phyloP scores from a whole-genome alignment of 371 early-diverging fungal genomes.

The Capillidium rhysosporum region DNA sequence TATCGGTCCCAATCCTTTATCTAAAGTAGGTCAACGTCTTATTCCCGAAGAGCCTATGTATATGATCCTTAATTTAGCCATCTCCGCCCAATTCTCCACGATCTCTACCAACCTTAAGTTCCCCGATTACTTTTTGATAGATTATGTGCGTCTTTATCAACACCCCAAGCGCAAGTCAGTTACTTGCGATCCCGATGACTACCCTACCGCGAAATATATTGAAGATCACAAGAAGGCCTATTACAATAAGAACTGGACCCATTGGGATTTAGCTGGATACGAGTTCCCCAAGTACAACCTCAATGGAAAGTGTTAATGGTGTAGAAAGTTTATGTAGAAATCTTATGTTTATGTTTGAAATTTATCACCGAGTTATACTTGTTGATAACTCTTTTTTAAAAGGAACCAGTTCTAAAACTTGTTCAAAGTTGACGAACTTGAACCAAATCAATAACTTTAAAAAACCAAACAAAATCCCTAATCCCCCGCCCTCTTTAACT shows the following conservation, averaged over 20 bases:
- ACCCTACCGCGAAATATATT: constrained; percentile 27
- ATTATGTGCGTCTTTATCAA: constrained; percentile 28
- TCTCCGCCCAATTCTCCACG: constrained; percentile 18
- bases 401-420: too few species aligned
- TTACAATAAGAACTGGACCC: constrained; percentile 10
- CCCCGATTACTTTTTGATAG: constrained; percentile 20
- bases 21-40: constrained; percentile 4
- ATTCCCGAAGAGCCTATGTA: constrained; percentile 9
- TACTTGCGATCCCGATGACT: constrained; percentile 25
- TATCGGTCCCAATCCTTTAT: background rate
- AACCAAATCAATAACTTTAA: too few species aligned
- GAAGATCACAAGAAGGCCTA: constrained; percentile 13
- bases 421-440: too few species aligned
- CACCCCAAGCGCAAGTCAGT: constrained; percentile 22
- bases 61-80: constrained; percentile 19
- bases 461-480: too few species aligned
- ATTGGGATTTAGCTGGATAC: constrained; percentile 11
- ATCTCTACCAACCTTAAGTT: constrained; percentile 15
- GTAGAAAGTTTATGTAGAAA: too few species aligned
- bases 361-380: too few species aligned
- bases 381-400: too few species aligned
- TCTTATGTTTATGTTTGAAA: too few species aligned
- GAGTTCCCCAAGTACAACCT: constrained; percentile 5
- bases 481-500: too few species aligned
- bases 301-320: background rate